phyloP scores from a whole-genome alignment of 2,329 filamentous ascomycete species.

The Penicillium sp. region DNA sequence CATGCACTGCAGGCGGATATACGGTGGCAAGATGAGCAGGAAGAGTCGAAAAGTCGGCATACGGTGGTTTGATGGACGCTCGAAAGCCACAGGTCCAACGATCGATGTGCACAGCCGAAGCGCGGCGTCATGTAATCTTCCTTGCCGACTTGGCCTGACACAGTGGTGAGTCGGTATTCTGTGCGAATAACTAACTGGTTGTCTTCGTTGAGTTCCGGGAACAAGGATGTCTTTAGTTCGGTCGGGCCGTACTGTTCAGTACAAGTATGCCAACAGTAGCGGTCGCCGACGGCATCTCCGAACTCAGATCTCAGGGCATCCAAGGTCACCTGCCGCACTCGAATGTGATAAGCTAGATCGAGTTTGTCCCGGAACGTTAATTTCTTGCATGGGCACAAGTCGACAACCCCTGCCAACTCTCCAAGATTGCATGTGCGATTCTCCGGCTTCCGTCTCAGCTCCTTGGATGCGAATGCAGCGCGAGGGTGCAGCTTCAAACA shows the following conservation, averaged over 20 bases:
- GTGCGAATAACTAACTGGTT: conserved; percentile 35
- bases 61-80: conserved; percentile 39
- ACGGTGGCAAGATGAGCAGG: conserved; percentile 35
- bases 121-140: conserved; percentile 40
- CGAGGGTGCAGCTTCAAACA: conserved; percentile 41
- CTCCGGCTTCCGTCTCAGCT: conserved; percentile 35
- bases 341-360: conserved; percentile 34
- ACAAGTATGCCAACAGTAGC: conserved; percentile 41
- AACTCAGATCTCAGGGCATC: conserved; percentile 28
- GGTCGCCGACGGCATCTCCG: conserved; percentile 28
- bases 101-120: conserved; percentile 41
- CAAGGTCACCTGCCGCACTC: conserved; percentile 29
- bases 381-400: conserved; percentile 42
- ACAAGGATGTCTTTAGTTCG: conserved; percentile 35
- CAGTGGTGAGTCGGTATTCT: conserved; percentile 37
- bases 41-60: conserved; percentile 34
- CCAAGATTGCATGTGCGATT: conserved; percentile 35
- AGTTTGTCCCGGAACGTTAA: conserved; percentile 39
- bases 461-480: conserved; percentile 31
- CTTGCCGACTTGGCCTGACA: conserved; percentile 36
- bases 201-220: conserved; percentile 33
- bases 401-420: conserved; percentile 36
- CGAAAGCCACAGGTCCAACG: conserved; percentile 40
- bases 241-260: conserved; percentile 35
- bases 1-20: conserved; percentile 39